phyloP scores from a whole-genome alignment of 75 land plant species.

The Pseudotsuga menziesii region DNA sequence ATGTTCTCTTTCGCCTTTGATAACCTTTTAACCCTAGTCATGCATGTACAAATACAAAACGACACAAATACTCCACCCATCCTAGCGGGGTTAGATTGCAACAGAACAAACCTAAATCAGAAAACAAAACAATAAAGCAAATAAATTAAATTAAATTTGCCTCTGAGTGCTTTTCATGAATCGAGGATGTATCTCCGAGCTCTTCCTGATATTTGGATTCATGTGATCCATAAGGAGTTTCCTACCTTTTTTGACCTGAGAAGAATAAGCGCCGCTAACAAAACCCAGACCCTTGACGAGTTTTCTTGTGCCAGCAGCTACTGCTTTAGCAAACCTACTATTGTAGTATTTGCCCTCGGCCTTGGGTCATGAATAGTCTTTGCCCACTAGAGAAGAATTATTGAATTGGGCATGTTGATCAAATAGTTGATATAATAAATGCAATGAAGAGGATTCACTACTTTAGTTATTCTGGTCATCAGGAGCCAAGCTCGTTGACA shows the following conservation, averaged over 20 bases:
- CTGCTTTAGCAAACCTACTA: constrained; percentile 56
- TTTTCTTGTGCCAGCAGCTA: constrained; percentile 70
- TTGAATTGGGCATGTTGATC: constrained; percentile 27
- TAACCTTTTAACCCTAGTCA: constrained; percentile 66
- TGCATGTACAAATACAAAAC: background rate
- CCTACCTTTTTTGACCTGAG: constrained; percentile 11
- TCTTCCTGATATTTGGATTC: too few species aligned
- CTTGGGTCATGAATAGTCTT: too few species aligned
- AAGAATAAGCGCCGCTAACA: constrained; percentile 40
- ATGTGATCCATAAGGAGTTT: too few species aligned
- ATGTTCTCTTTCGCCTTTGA: constrained; percentile 64
- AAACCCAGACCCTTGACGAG: constrained; percentile 64
- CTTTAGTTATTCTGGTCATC: too few species aligned
- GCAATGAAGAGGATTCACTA: constrained; percentile 23
- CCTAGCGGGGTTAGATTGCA: too few species aligned
- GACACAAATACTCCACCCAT: background rate
- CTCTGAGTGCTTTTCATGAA: too few species aligned
- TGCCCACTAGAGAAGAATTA: constrained; percentile 11
- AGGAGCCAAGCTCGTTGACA: too few species aligned
- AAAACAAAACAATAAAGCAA: too few species aligned
- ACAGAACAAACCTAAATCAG: too few species aligned
- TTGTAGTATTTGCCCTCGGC: constrained; percentile 67
- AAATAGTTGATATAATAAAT: constrained; percentile 43
- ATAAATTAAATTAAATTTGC: too few species aligned
- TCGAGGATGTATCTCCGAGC: too few species aligned